A percentile compares a stretch with the other conserved stretches of the same genome.
phyloP scores from a whole-genome alignment of 2,329 filamentous ascomycete species.

The Sporothrix curviconia region DNA sequence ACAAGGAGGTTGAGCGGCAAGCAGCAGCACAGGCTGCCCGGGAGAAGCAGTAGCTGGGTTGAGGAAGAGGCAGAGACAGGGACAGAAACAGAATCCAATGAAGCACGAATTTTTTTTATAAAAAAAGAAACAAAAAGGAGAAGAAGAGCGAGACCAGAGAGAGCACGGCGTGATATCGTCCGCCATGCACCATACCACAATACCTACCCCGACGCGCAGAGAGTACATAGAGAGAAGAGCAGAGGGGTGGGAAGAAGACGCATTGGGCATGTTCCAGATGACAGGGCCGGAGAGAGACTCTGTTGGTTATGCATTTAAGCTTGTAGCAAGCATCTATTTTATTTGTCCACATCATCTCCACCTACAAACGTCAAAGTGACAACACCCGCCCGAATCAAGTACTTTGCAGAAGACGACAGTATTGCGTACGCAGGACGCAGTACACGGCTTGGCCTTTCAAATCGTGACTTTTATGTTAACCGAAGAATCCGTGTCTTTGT shows the following conservation, averaged over 20 bases:
- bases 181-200: background rate
- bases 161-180: too few relatives aligned
- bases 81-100: background rate
- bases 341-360: too few relatives aligned
- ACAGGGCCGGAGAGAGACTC: background rate
- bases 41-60: slow-evolving; percentile 31
- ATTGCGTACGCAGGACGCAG: too few relatives aligned
- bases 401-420: too few relatives aligned
- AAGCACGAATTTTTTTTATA: too few relatives aligned
- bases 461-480: too few relatives aligned
- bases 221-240: background rate
- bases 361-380: too few relatives aligned
- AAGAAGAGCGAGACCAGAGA: background rate
- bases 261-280: background rate
- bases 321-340: too few relatives aligned
- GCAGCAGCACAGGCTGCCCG: slow-evolving; percentile 26
- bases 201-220: background rate
- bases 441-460: too few relatives aligned
- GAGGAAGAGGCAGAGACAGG: background rate
- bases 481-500: too few relatives aligned
- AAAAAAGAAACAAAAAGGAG: background rate
- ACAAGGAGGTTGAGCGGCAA: slow-evolving; percentile 51
- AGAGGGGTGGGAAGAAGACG: background rate
- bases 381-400: too few relatives aligned
- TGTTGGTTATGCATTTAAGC: too few relatives aligned